Evolutionary conservation across 2,329 filamentous ascomycete species (phyloP), one percentile per base, ranked within the genome.

Genomic region (Pestalotiopsis fici): DNA sequence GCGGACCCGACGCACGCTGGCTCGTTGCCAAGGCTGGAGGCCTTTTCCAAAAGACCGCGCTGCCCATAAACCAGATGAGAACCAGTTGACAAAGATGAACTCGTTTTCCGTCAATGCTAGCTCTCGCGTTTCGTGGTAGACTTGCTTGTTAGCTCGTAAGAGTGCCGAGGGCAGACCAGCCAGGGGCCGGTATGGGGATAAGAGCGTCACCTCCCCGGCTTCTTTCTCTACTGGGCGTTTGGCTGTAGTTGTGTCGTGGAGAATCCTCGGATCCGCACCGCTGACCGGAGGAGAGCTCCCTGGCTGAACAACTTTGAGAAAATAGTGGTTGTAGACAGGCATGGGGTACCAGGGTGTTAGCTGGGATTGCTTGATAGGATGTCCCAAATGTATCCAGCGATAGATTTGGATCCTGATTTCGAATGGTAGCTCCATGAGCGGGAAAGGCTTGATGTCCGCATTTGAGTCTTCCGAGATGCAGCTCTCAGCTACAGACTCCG

Each of bases 391-490:
- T 13, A 85, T 70, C 77, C 80, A 82, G 65, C 73, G 69, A 71
- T 86, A 86, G 39, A 87, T 82, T 65, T 82, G 77, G 13, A 83
- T 78, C 15, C 84, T 80, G 61, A 86, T 77, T 70, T 86, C 84
- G 15, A 79, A 71, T 0, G 83, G 82, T 4, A 85, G 73, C 35
- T 76, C 71, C 59, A 83, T 64, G 83, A 72, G 13, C 72, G 70
- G 63, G 72, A 72, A 59, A 43, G 21, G 59, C 35, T 35, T 35
- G 15, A 21, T 59, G 13, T 37, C 31, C 56, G 5, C 37, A 13
- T 12, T n/a, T 15, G 21, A 31, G n/a, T 64, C 18, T n/a, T 64
- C 43, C 31, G 23, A 27, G 12, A 18, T 12, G 56, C 25, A 27
- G 27, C 55, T 27, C 27, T 57, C 27, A 4, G 27, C 18, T 9